Evolutionary conservation across 2,329 filamentous ascomycete species (phyloP), one percentile per base, ranked within the genome.

Genomic region (Xylariaceae sp.): DNA sequence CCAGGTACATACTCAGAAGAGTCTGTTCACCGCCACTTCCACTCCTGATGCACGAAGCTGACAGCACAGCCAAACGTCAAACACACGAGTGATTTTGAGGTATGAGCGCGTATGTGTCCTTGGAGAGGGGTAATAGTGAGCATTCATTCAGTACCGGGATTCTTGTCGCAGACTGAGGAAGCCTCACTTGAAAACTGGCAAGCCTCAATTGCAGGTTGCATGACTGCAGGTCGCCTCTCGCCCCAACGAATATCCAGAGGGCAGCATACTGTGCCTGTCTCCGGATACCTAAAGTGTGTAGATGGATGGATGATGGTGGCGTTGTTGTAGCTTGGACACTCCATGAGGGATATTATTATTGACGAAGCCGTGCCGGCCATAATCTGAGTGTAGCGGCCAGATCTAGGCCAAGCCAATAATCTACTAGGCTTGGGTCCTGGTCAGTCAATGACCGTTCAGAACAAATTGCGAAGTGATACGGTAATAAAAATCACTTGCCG

Each of bases 401-500:
- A n/a, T n/a, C n/a, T n/a, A n/a, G n/a, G n/a, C n/a, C n/a, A n/a
- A n/a, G n/a, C n/a, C n/a, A n/a, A n/a, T n/a, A n/a, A n/a, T n/a
- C n/a, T n/a, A n/a, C n/a, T n/a, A n/a, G n/a, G n/a, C n/a, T n/a
- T n/a, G n/a, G n/a, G n/a, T n/a, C 40, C 41, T 32, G 41, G 47
- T 47, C 42, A 49, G 44, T 43, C 43, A 42, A 47, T 37, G 34
- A 37, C 42, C 42, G 42, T 44, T 45, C 46, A 36, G 49, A 37
- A 51, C 45, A 17, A 40, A 44, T 24, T 17, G 16, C 30, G 37
- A 32, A 30, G 32, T 36, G 40, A 32, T 28, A 44, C 31, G 28
- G 39, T 40, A 32, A 35, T 30, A 34, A 33, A 45, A 43, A 40
- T 44, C 35, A 48, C 48, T 50, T 51, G 50, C 50, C 49, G 52